Evolutionary conservation across 192 early-diverging fungal species (phyloP), one percentile per base, ranked within the genome.

Genomic region (Coemansia reversa): DNA sequence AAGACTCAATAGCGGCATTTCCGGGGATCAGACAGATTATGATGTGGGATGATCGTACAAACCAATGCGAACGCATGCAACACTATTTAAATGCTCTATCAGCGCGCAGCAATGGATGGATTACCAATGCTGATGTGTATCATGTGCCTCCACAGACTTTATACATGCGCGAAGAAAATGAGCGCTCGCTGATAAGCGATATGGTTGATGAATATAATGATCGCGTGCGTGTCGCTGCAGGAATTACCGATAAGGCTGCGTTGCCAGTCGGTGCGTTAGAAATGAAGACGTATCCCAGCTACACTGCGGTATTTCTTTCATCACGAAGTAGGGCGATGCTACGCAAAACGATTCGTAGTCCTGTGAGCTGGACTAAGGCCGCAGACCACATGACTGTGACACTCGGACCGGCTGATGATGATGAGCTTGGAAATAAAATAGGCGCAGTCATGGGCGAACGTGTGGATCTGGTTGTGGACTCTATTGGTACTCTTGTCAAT

Each of bases 1-100:
- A 87, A 60, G 82, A 86, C 28, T 50, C 80, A 1, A 59, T 86
- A 7, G 61, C 69, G 5, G 84, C 81, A 20, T 82, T 84, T 45
- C 83, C 86, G 0, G 69, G 27, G 8, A 77, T 84, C 65, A 54
- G 59, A 0, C 51, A 81, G 18, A 79, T 87, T 29, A 49, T 53
- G 50, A 83, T 87, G 60, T 87, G 84, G 84, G 86, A 87, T 52
- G 86, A 87, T 52, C 84, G 86, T 12, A 58, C 64, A 0, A 67
- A 84, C 20, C 84, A 87, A 45, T 75, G 74, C 42, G 64, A 67
- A 33, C 56, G 60, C 27, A 80, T 83, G 73, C 82, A 80, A 58
- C 45, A 55, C 6, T 83, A 80, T 58, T 62, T 80, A 7, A 59
- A 76, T 54, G 55, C 70, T 30, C 62, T 80, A 50, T 45, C 35